These are phyloP conservation scores for Silene conica DNA, from an alignment of 148 eudicot species.

Conservation along the genomic window DNA sequence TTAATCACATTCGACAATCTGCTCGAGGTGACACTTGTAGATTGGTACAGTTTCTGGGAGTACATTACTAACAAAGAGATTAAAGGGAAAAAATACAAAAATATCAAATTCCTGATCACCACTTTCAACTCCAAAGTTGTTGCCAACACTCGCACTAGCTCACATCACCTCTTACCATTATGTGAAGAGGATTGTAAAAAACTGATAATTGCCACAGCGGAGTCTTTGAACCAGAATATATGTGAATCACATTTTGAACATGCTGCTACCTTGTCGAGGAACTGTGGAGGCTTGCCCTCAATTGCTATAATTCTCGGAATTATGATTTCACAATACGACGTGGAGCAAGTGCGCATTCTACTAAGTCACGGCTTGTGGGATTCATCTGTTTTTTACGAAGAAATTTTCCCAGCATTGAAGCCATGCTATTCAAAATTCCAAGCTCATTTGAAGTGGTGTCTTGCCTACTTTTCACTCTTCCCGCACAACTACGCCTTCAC, in stretches of 20 bases:
- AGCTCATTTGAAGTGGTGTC: neutral
- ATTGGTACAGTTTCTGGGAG: neutral
- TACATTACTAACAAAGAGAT: neutral
- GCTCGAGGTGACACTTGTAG: neutral
- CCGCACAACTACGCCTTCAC: neutral
- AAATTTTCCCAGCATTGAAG: neutral
- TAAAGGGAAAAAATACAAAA: neutral
- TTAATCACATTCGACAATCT: no score
- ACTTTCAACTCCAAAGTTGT: no score
- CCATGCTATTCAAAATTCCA: neutral
- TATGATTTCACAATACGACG: neutral
- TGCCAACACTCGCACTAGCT: no score
- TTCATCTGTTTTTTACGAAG: neutral
- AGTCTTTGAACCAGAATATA: neutral
- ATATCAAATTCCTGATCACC: no score
- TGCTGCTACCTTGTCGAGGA: neutral
- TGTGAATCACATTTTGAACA: no score
- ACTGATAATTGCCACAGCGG: neutral
- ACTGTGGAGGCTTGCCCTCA: no score
- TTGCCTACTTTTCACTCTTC: neutral
- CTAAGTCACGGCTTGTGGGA: neutral
- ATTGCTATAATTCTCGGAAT: neutral
- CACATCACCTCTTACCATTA: no score
- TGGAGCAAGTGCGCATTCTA: neutral
- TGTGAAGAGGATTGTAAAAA: constrained; percentile 5